Evolutionary conservation across 2,329 filamentous ascomycete genomes (phyloP).

Genomic region (Cladosporium sp.): DNA sequence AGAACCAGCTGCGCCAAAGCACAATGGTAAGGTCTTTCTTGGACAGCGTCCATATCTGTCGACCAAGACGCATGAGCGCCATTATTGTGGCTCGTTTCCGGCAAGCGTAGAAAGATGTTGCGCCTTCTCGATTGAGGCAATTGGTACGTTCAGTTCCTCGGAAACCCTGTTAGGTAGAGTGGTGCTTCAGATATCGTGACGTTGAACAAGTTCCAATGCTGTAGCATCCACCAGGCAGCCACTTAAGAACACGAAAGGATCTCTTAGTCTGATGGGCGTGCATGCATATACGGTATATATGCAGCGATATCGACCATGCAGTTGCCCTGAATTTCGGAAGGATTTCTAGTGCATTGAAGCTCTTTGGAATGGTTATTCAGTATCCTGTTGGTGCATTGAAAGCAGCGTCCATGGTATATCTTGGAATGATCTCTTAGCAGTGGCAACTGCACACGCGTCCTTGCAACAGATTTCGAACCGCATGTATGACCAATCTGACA

Average conservation of each 20-base stretch:
- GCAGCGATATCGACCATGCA: neutral
- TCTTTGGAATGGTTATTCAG: neutral
- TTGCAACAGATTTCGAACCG: neutral
- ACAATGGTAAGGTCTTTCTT: slow-evolving; percentile 19
- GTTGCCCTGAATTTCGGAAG: neutral
- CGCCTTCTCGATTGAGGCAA: neutral
- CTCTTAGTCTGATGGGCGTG: neutral
- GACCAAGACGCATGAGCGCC: slow-evolving; percentile 7
- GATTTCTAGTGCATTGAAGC: neutral
- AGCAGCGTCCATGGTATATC: neutral
- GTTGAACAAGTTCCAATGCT: neutral
- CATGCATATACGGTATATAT: neutral
- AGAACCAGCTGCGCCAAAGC: slow-evolving; percentile 19
- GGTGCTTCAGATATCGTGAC: neutral
- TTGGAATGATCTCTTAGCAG: slow-evolving; percentile 13
- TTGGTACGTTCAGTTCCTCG: neutral
- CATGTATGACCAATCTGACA: neutral
- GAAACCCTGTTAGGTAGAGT: neutral
- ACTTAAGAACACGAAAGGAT: neutral
- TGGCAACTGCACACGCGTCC: slow-evolving; percentile 7
- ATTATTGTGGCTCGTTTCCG: neutral
- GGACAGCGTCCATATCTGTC: slow-evolving; percentile 19
- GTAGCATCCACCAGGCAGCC: neutral
- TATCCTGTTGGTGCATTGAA: neutral
- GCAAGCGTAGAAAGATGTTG: neutral